Percentiles rank a stretch among this genome's conserved stretches.
Conservation (phyloP, 2,329 filamentous ascomycete genomes). For the Pseudogymnoascus sp. region DNA sequence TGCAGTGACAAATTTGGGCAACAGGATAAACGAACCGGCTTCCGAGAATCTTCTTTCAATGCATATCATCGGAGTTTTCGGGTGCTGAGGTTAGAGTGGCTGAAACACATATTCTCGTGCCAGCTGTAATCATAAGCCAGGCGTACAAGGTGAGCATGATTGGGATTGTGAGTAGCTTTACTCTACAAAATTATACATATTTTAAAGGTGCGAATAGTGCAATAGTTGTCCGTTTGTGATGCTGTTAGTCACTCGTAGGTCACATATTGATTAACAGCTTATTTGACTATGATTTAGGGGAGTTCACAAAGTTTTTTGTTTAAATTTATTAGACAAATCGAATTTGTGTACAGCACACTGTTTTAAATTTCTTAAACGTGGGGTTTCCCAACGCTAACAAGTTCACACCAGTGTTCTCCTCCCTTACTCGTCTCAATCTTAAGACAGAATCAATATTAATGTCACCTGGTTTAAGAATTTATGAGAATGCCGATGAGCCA, state of each 20-base stretch:
- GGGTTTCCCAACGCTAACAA: not conserved
- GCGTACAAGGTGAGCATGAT: not conserved
- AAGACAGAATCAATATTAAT: not conserved
- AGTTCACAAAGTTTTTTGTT: too few species aligned
- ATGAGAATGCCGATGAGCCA: not conserved
- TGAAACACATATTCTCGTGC: not conserved
- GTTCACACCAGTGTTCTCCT: not conserved
- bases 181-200: not conserved
- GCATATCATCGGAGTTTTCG: not conserved
- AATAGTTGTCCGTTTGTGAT: not conserved
- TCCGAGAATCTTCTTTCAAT: not conserved
- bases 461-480: not conserved
- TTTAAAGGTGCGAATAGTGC: not conserved
- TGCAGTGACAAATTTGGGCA: not conserved
- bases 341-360: not conserved
- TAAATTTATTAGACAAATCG: not conserved
- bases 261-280: too few species aligned
- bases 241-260: not conserved
- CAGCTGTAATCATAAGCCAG: not conserved
- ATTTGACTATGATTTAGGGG: not conserved
- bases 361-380: not conserved
- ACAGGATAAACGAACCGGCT: not conserved
- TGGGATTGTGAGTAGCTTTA: not conserved
- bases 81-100: not conserved
- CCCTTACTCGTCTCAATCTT: not conserved